These are phyloP conservation scores for Kalmusia sp. DNA, from an alignment of 2,329 filamentous ascomycete species.

Conservation along the genomic window DNA sequence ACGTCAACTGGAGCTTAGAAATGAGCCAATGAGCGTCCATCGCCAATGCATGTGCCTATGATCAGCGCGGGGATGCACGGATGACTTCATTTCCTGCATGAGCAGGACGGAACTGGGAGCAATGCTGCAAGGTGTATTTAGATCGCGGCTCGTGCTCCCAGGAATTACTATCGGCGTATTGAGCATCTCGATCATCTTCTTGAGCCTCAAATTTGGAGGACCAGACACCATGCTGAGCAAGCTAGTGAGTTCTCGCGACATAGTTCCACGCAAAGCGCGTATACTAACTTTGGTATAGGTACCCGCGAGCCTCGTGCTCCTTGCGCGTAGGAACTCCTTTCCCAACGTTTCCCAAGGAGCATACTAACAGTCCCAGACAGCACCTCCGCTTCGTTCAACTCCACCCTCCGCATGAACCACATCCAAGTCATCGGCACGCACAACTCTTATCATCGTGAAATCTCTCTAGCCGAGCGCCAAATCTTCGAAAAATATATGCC, in stretches of 20 bases:
- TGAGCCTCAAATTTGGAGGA: not conserved
- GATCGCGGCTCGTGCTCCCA: not conserved
- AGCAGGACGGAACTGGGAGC: not conserved
- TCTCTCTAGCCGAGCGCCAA: conserved; percentile 50
- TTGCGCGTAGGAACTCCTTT: conserved; percentile 21
- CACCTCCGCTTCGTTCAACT: conserved; percentile 17
- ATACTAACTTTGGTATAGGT: conserved; percentile 19
- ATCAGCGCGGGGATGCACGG: not conserved
- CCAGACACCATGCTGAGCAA: not conserved
- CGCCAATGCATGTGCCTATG: not conserved
- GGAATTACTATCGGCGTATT: not conserved
- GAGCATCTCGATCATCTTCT: not conserved
- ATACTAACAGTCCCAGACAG: conserved; percentile 21
- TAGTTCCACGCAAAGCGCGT: not conserved
- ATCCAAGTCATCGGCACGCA: conserved; percentile 61
- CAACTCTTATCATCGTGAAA: conserved; percentile 60
- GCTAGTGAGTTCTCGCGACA: not conserved
- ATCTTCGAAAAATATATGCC: conserved; percentile 50
- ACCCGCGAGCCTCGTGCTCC: conserved; percentile 24
- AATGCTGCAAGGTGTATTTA: not conserved
- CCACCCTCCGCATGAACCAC: conserved; percentile 57
- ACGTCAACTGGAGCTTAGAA: no score
- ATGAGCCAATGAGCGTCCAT: not conserved
- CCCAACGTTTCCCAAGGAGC: not conserved
- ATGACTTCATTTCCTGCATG: not conserved